Evolutionary conservation across 176 grass and related monocot species (phyloP).

Genomic region (Aegilops umbellulata): DNA sequence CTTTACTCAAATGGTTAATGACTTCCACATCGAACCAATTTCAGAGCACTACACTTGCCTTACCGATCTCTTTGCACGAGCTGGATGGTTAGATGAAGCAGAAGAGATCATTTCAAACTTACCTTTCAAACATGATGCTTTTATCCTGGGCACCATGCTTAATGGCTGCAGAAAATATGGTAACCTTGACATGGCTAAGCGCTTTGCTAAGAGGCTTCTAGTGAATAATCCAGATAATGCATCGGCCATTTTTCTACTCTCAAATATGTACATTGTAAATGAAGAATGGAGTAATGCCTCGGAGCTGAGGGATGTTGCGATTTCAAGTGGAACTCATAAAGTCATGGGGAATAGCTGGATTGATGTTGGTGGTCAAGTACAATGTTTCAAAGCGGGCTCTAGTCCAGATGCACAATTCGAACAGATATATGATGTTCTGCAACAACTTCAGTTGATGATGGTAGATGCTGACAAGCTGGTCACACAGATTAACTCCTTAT

Average conservation of each 20-base stretch:
- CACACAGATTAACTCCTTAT: neutral
- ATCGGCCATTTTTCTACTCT: conserved; percentile 5
- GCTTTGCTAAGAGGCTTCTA: neutral
- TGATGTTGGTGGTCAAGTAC: conserved; percentile 18
- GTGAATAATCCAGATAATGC: neutral
- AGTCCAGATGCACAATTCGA: conserved; percentile 13
- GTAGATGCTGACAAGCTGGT: neutral
- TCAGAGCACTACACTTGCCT: conserved; percentile 24
- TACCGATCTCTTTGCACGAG: neutral
- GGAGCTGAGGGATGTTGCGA: conserved; percentile 23
- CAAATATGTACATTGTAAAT: conserved; percentile 28
- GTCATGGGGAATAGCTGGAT: conserved; percentile 35
- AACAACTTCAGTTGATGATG: neutral
- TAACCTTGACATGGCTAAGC: conserved; percentile 15
- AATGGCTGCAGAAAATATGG: conserved; percentile 4
- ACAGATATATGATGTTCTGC: neutral
- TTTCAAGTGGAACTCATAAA: conserved; percentile 36
- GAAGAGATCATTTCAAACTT: conserved; percentile 1
- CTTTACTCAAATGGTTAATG: conserved; percentile 14
- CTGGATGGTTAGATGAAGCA: conserved; percentile 15
- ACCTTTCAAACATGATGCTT: conserved; percentile 18
- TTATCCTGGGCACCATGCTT: conserved; percentile 15
- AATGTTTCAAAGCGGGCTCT: conserved; percentile 6
- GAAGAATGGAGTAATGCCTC: conserved; percentile 34
- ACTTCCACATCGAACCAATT: conserved; percentile 7